Percentiles rank a stretch among this genome's conserved stretches.
Conservation (phyloP, 1,139 yeast species). For the Zygotorulaspora mrakii region DNA sequence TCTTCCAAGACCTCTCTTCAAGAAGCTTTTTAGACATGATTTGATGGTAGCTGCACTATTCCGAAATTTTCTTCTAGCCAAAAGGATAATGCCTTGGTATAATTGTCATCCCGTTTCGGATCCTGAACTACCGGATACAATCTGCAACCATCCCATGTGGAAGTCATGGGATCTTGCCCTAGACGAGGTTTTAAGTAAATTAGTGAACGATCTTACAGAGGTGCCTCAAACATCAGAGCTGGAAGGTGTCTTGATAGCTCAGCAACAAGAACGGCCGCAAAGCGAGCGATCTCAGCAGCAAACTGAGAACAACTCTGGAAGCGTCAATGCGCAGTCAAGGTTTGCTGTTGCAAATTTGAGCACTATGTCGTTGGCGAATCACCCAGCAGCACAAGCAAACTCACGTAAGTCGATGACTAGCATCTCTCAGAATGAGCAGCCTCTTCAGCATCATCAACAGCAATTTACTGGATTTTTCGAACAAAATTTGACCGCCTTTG, state of each 20-base stretch:
- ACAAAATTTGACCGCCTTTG: constrained; percentile 94
- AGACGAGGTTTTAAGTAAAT: constrained; percentile 81
- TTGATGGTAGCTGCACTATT: constrained; percentile 94
- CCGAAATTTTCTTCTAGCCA: constrained; percentile 86
- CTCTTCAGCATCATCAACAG: constrained; percentile 42
- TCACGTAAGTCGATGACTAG: constrained; percentile 12
- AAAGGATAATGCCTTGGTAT: constrained; percentile 87
- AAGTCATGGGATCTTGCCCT: constrained; percentile 97
- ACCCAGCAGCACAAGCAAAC: constrained; percentile 23
- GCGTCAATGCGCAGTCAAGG: constrained; percentile 29
- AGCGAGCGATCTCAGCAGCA: constrained; percentile 22
- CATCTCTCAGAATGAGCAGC: constrained; percentile 18
- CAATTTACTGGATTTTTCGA: constrained; percentile 93
- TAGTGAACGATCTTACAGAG: constrained; percentile 42
- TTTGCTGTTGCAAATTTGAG: constrained; percentile 35
- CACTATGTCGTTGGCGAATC: constrained; percentile 36
- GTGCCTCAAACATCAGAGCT: constrained; percentile 31
- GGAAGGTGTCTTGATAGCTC: constrained; percentile 28
- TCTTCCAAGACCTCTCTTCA: constrained; percentile 81
- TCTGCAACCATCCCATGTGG: constrained; percentile 90
- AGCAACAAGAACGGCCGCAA: constrained; percentile 29
- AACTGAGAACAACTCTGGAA: constrained; percentile 24
- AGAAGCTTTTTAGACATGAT: constrained; percentile 88
- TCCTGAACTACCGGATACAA: constrained; percentile 83
- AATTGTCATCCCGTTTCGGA: constrained; percentile 94